Evolutionary conservation across 352 stramenopile genomes (phyloP).

Genomic region (Salisapilia sapeloensis): DNA sequence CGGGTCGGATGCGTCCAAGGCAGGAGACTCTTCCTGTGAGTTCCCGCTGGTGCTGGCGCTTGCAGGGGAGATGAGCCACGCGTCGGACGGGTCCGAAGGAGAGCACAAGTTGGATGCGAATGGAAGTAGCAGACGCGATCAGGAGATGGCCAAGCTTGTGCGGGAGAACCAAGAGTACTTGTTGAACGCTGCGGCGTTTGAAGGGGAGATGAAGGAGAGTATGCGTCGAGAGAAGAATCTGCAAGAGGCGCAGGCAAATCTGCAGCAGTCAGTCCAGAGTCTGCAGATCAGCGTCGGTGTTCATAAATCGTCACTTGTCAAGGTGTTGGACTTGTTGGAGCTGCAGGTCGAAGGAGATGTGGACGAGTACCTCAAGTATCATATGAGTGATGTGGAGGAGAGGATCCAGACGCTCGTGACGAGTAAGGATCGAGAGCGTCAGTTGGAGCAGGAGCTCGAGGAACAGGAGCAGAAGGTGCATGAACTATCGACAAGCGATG

Average conservation of each 20-base stretch:
- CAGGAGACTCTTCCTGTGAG: slow-evolving; percentile 55
- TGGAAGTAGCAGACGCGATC: slow-evolving; percentile 10
- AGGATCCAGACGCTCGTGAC: slow-evolving; percentile 38
- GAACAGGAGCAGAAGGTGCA: slow-evolving; percentile 38
- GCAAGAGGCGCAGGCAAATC: slow-evolving; percentile 40
- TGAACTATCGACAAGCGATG: slow-evolving; percentile 39
- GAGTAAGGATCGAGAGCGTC: slow-evolving; percentile 39
- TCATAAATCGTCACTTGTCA: slow-evolving; percentile 32
- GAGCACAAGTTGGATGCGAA: background rate
- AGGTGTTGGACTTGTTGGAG: slow-evolving; percentile 36
- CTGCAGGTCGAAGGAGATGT: slow-evolving; percentile 17
- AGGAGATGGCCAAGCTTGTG: slow-evolving; percentile 55
- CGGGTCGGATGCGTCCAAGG: slow-evolving; percentile 52
- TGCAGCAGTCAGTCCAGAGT: slow-evolving; percentile 43
- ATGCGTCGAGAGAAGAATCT: slow-evolving; percentile 39
- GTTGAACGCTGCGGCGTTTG: slow-evolving; percentile 60
- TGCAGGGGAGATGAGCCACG: slow-evolving; percentile 10
- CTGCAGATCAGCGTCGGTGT: slow-evolving; percentile 28
- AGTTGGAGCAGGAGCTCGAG: slow-evolving; percentile 35
- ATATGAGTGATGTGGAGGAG: slow-evolving; percentile 26
- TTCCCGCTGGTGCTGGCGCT: slow-evolving; percentile 69
- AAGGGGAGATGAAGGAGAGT: slow-evolving; percentile 74
- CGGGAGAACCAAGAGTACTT: slow-evolving; percentile 74
- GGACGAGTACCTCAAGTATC: slow-evolving; percentile 20
- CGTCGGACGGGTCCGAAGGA: background rate